Evolutionary conservation across 306 rosid species (phyloP), one percentile per base, ranked within the genome.

Genomic region (Gleditsia sinensis): DNA sequence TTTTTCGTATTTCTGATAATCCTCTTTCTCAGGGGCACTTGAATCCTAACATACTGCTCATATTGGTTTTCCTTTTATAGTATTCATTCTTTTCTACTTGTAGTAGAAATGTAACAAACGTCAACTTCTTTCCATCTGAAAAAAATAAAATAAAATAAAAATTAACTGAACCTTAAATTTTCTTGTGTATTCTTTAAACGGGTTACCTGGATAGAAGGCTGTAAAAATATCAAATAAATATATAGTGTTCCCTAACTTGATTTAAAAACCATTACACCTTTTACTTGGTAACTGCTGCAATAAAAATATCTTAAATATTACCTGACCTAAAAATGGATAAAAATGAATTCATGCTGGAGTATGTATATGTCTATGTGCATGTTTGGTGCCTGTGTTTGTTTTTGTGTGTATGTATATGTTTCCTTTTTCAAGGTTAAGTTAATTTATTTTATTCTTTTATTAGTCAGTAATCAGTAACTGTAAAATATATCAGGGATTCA

Each of bases 401-500:
- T 50, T n/a, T n/a, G 21, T 36, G 58, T 60, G 21, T 43, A 34
- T 17, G 0, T 53, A 19, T 51, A 32, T 55, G 49, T 67, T 42
- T 46, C 61, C 12, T 67, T 40, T 54, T 48, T 45, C 28, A 6
- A 32, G 49, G 74, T 76, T 45, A 23, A 9, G 19, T 36, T 1
- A 63, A 33, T 33, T 72, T 46, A n/a, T n/a, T n/a, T n/a, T n/a
- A n/a, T n/a, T 56, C 67, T 58, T 56, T 74, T 34, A n/a, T n/a
- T n/a, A 30, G 34, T 30, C 27, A 67, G 51, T 78, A 23, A 74
- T 32, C 57, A 40, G 49, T 71, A 67, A 59, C 78, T 43, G 68
- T 63, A 55, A 20, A 51, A 40, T 69, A 17, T 86, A 72, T 27
- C 86, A 95, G 99, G 99, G 99, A 14, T 94, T 94, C 74, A 80